Percentiles rank a stretch among this genome's conserved stretches.
Conservation (phyloP, 164 flowering plant genomes). For the Magnolia officinalis region DNA sequence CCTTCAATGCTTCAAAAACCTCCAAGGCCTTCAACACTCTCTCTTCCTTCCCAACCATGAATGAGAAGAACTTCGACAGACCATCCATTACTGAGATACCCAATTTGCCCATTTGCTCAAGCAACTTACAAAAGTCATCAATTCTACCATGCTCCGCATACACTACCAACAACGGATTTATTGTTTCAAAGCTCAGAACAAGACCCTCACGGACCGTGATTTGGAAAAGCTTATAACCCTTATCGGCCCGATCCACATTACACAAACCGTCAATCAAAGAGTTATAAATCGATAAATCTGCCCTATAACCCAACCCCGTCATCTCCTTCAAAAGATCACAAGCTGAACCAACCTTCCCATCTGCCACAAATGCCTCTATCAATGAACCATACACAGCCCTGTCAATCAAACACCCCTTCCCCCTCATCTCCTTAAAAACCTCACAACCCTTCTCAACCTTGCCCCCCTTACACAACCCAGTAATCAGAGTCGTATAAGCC, state of each 20-base stretch:
- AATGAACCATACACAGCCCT: slow-evolving; percentile 66
- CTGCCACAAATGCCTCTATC: slow-evolving; percentile 68
- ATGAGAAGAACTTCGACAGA: slow-evolving; percentile 57
- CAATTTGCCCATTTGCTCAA: slow-evolving; percentile 54
- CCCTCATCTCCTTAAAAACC: slow-evolving; percentile 74
- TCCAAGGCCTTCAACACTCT: slow-evolving; percentile 41
- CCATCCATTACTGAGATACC: slow-evolving; percentile 46
- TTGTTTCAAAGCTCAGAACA: slow-evolving; percentile 59
- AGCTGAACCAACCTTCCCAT: slow-evolving; percentile 60
- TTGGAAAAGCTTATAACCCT: slow-evolving; percentile 69
- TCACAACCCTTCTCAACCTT: slow-evolving; percentile 56
- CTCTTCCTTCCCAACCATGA: slow-evolving; percentile 42
- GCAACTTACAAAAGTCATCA: slow-evolving; percentile 54
- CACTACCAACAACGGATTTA: slow-evolving; percentile 59
- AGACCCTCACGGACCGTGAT: slow-evolving; percentile 63
- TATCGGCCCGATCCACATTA: slow-evolving; percentile 49
- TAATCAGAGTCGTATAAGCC: slow-evolving; percentile 72
- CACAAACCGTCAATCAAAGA: slow-evolving; percentile 78
- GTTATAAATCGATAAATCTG: slow-evolving; percentile 78
- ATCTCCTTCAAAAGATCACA: slow-evolving; percentile 77
- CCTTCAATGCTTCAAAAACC: slow-evolving; percentile 56
- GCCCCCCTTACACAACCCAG: slow-evolving; percentile 64
- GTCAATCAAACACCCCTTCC: slow-evolving; percentile 67
- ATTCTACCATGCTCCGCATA: slow-evolving; percentile 56
- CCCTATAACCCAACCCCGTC: slow-evolving; percentile 73